A percentile compares a stretch with the other conserved stretches of the same genome.
phyloP scores from a whole-genome alignment of 352 stramenopile genomes.

The Globisporangium emineosum region DNA sequence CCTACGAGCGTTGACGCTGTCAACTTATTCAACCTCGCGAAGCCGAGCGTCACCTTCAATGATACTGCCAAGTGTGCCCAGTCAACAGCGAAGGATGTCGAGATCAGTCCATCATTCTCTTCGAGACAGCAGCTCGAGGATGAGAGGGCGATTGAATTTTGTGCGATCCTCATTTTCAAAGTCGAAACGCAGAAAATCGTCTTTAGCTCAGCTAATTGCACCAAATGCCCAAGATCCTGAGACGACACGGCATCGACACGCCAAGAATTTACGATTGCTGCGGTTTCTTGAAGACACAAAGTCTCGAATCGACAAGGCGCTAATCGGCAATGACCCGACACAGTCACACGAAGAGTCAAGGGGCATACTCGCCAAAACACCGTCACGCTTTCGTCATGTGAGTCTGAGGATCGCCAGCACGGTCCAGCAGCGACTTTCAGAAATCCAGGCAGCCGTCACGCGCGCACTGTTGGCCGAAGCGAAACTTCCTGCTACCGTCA shows the following conservation, averaged over 20 bases:
- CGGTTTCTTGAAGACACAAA: constrained; percentile 1
- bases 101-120: neutral
- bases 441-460: neutral
- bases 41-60: neutral
- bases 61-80: neutral
- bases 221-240: neutral
- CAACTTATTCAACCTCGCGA: neutral
- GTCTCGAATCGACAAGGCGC: neutral
- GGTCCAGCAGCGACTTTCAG: neutral
- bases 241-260: neutral
- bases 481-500: neutral
- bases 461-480: neutral
- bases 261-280: constrained; percentile 1
- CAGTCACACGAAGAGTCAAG: neutral
- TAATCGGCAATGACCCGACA: neutral
- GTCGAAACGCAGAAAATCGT: neutral
- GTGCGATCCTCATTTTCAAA: neutral
- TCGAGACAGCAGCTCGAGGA: neutral
- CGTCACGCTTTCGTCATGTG: neutral
- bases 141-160: neutral
- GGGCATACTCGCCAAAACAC: no score
- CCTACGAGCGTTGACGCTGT: neutral
- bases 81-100: neutral
- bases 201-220: neutral
- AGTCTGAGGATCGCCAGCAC: neutral